Percentiles rank a stretch among this genome's conserved stretches.
These are phyloP conservation scores for Microbotryum scabiosae DNA, from an alignment of 1,284 basidiomycete genomes.

Conservation along the genomic window DNA sequence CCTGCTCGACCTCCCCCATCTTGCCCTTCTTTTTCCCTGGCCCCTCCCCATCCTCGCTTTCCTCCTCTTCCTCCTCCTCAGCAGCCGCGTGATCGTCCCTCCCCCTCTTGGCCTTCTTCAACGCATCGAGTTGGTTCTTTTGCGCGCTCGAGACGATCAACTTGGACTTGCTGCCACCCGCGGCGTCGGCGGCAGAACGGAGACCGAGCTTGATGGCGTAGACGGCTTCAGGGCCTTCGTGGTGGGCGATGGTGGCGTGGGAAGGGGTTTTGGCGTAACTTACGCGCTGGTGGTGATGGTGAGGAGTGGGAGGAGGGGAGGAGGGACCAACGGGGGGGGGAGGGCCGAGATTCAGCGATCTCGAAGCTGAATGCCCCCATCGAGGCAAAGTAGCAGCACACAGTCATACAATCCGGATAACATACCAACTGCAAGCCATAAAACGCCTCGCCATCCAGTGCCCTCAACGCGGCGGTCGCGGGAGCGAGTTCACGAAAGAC, in stretches of 20 bases:
- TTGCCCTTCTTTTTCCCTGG: constrained; percentile 24
- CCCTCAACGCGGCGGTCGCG: constrained; percentile 82
- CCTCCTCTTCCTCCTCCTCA: constrained; percentile 26
- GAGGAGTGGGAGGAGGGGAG: not conserved
- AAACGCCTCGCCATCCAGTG: constrained; percentile 81
- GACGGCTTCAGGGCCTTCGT: constrained; percentile 34
- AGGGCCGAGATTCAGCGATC: not conserved
- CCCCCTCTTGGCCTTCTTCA: constrained; percentile 19
- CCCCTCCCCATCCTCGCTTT: constrained; percentile 24
- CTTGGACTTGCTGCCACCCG: constrained; percentile 8
- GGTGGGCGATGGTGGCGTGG: constrained; percentile 32
- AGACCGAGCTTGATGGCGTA: constrained; percentile 35
- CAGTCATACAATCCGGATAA: constrained; percentile 20
- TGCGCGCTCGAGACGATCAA: constrained; percentile 34
- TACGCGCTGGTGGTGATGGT: constrained; percentile 16
- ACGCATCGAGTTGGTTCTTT: constrained; percentile 23
- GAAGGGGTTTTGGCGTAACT: constrained; percentile 32
- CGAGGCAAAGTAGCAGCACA: not conserved
- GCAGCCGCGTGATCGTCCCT: constrained; percentile 23
- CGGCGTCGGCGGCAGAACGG: constrained; percentile 23
- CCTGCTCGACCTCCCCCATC: constrained; percentile 21
- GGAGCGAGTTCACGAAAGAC: constrained; percentile 82
- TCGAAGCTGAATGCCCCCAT: too few species aligned
- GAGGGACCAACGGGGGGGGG: not conserved
- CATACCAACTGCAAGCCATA: constrained; percentile 83